Percentiles rank a stretch among this genome's conserved stretches.
Evolutionary conservation across 352 stramenopile species (phyloP).

Genomic region (Phytophthora pistaciae): DNA sequence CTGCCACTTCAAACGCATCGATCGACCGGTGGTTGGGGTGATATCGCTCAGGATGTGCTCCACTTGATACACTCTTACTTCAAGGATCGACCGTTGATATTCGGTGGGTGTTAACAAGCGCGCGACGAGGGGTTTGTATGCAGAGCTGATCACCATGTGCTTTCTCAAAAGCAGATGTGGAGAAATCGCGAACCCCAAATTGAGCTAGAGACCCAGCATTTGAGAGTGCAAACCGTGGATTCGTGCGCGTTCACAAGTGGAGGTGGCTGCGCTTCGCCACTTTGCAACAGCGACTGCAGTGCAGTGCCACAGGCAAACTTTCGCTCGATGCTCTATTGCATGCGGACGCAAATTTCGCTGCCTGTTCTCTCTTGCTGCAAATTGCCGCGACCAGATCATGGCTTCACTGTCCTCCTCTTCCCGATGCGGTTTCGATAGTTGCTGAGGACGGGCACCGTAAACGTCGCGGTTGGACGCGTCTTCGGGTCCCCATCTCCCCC

Average conservation of each 20-base stretch:
- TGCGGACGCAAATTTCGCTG: background rate
- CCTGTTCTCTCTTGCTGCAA: background rate
- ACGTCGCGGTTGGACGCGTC: background rate
- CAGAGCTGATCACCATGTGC: background rate
- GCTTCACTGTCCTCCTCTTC: background rate
- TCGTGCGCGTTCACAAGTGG: too few relatives aligned
- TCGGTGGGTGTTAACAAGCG: background rate
- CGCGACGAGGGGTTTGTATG: background rate
- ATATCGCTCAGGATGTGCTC: conserved; percentile 2
- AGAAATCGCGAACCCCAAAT: background rate
- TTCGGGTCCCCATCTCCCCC: background rate
- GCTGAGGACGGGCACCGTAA: background rate
- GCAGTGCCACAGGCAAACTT: background rate
- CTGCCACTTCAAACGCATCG: background rate
- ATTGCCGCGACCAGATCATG: background rate
- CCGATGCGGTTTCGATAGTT: background rate
- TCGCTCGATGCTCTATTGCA: background rate
- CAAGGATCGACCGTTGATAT: conserved; percentile 11
- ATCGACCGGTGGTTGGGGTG: background rate
- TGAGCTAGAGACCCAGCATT: background rate
- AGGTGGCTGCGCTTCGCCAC: background rate
- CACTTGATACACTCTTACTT: conserved; percentile 25
- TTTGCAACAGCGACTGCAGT: background rate
- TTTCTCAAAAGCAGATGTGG: background rate
- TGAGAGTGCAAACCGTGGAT: background rate